Base-by-base conservation (phyloP, 2,329 filamentous ascomycete genomes). In the Diaporthe sp. region DNA sequence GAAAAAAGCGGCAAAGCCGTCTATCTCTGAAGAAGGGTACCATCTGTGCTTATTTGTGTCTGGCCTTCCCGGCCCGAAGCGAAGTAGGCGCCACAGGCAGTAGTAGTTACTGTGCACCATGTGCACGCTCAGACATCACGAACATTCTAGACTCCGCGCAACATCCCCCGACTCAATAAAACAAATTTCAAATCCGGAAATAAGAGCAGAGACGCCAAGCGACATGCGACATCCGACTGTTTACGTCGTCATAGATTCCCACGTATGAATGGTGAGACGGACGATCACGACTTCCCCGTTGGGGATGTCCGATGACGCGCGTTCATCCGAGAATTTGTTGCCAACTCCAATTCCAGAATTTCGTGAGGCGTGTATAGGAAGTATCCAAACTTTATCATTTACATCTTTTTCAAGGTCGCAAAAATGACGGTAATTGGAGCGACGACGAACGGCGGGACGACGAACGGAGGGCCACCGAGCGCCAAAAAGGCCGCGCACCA, bases 251-350 rank as follows among this genome's bases (percentile, higher is more conserved):
- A 28, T 42, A 9, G 34, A 55, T 28, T 22, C 2, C 22, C 15
- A 15, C n/a, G 4, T 42, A 17, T 5, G 49, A 12, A 10, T 39
- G 37, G 37, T 69, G 65, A 13, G n/a, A 22, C 65, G 46, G 65
- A 69, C 65, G 42, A 9, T 10, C n/a, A 34, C 15, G 34, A 28
- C 37, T 13, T 22, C 4, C 34, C 65, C 65, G 65, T 42, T 69
- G 65, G 65, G 65, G 65, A 69, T 69, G 65, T 69, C 65, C 65
- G 65, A 15, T 19, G 34, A 69, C 49, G 13, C 9, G 57, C 22
- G 49, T 69, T 55, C 49, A 42, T 55, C 65, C 49, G 34, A 69
- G 9, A 12, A 3, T 22, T 12, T 4, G 34, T 17, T 22, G 25
- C 25, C 34, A 42, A 25, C 22, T 53, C n/a, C 15, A 28, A 17